phyloP scores from a whole-genome alignment of 1,284 basidiomycete species.

The Ganoderma lingzhi region DNA sequence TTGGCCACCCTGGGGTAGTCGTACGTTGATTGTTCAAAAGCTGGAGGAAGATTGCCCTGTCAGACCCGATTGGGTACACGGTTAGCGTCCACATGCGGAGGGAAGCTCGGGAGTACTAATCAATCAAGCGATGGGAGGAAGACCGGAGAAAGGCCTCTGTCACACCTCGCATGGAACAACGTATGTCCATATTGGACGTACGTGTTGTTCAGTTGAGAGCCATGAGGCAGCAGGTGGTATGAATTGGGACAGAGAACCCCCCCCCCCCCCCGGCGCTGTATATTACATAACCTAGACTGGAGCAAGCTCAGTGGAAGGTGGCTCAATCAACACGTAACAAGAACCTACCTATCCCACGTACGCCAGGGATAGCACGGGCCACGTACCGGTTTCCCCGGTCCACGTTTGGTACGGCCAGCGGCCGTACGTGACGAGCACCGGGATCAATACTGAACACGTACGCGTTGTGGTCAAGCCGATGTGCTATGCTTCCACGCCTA shows the following conservation, averaged over 20 bases:
- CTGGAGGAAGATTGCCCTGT: conserved; percentile 19
- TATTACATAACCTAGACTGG: conserved; percentile 8
- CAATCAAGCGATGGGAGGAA: background rate
- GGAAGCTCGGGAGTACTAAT: conserved; percentile 28
- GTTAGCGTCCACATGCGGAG: conserved; percentile 26
- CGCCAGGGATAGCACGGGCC: background rate
- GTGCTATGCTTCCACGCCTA: conserved; percentile 3
- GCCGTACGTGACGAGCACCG: background rate
- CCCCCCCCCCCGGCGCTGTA: background rate
- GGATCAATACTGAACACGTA: background rate
- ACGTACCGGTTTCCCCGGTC: conserved; percentile 12
- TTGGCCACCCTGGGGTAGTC: conserved; percentile 18
- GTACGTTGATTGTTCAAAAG: conserved; percentile 27
- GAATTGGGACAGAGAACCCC: conserved; percentile 1
- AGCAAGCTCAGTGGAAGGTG: conserved; percentile 6
- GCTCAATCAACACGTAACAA: conserved; percentile 14
- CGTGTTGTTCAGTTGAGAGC: background rate
- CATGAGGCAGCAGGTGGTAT: background rate
- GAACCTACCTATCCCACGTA: conserved; percentile 20
- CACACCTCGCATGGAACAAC: background rate
- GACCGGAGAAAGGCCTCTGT: background rate
- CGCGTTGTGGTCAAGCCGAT: background rate
- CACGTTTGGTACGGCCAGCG: conserved; percentile 1
- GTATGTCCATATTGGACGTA: background rate
- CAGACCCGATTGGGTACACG: conserved; percentile 25